phyloP scores from a whole-genome alignment of 2,329 filamentous ascomycete species.

The Trichoderma endophyticum region DNA sequence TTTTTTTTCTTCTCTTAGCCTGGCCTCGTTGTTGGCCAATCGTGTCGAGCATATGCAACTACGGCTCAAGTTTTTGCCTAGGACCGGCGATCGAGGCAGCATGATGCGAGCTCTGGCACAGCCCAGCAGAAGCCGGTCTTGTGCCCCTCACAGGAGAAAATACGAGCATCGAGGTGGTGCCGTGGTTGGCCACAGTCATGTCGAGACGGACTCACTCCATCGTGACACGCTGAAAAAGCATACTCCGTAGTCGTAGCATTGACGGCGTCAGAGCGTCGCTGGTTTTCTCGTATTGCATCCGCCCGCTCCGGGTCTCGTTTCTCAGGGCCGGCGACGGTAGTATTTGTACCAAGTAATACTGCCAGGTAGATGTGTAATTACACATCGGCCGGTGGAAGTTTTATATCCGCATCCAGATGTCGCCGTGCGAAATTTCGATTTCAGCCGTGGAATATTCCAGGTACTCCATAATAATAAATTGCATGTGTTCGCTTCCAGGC shows the following conservation, averaged over 20 bases:
- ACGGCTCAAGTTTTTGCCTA: not conserved
- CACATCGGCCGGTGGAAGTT: not conserved
- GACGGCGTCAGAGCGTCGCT: constrained; percentile 3
- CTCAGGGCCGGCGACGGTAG: not conserved
- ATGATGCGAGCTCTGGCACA: not conserved
- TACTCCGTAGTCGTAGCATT: not conserved
- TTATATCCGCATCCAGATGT: not conserved
- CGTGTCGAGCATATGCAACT: not conserved
- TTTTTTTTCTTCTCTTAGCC: not conserved
- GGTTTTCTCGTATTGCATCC: constrained; percentile 14
- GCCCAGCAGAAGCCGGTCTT: not conserved
- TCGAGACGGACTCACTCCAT: not conserved
- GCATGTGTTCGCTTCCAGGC: not conserved
- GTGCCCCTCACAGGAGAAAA: constrained; percentile 6
- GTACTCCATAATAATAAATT: constrained; percentile 12
- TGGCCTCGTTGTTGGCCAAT: not conserved
- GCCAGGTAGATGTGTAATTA: not conserved
- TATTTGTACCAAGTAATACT: not conserved
- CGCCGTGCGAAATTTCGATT: not conserved
- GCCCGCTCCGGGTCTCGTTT: not conserved
- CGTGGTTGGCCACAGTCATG: constrained; percentile 3
- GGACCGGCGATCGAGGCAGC: not conserved
- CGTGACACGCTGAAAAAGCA: not conserved
- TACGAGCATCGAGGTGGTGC: constrained; percentile 9
- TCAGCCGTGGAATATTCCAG: constrained; percentile 10